These are phyloP conservation scores for Cyclospora cayetanensis DNA, from an alignment of 169 alveolate genomes.

Conservation along the genomic window DNA sequence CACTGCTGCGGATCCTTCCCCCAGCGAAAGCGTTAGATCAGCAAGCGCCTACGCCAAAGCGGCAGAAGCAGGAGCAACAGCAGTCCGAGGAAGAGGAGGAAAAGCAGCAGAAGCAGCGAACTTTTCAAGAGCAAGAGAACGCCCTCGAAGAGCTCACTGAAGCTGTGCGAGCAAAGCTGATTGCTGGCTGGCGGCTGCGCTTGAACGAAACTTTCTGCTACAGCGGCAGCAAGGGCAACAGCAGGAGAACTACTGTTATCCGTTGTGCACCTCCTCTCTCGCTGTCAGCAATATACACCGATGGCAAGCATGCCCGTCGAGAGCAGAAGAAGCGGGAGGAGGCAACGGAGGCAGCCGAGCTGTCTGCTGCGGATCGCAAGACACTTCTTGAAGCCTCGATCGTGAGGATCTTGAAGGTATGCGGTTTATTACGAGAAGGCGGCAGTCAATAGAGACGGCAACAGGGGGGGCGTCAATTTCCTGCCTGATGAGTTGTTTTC, in stretches of 20 bases:
- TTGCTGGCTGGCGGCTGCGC: conserved; percentile 22
- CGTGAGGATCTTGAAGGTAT: conserved; percentile 1
- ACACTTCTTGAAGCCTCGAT: conserved; percentile 2
- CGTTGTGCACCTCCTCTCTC: conserved; percentile 15
- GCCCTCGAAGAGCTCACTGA: too few species aligned
- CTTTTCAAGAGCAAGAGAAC: too few species aligned
- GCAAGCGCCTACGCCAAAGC: background rate
- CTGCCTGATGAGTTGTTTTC: too few species aligned
- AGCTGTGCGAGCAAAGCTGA: background rate
- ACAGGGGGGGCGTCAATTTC: background rate
- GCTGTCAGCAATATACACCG: background rate
- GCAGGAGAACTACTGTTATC: background rate
- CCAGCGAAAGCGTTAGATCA: background rate
- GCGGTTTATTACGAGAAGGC: background rate
- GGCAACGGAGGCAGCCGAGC: background rate
- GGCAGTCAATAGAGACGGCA: background rate
- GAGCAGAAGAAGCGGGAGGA: background rate
- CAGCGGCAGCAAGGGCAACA: conserved; percentile 43
- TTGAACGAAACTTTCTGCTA: conserved; percentile 30
- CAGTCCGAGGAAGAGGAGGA: background rate
- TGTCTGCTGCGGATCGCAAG: background rate
- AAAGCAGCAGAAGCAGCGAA: background rate
- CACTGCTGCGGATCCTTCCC: conserved; percentile 16
- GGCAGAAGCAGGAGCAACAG: conserved; percentile 24
- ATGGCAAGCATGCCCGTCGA: too few species aligned